Percentiles rank a stretch among this genome's conserved stretches.
Conservation (phyloP, 2,329 filamentous ascomycete genomes). For the Alternaria ventricosa region DNA sequence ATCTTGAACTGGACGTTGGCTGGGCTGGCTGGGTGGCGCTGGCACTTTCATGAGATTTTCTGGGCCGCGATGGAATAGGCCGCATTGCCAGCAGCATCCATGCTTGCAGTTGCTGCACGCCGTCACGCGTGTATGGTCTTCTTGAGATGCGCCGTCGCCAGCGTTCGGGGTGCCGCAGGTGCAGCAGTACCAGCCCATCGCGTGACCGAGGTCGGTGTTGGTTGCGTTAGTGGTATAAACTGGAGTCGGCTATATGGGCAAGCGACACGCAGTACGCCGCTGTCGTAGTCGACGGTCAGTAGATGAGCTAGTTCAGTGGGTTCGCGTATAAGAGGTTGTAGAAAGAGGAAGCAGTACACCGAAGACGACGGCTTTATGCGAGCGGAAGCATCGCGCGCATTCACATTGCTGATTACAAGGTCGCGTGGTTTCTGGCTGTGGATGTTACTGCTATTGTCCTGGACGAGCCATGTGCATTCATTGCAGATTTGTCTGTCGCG, state of each 20-base stretch:
- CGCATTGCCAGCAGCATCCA: not conserved
- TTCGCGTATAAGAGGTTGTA: not conserved
- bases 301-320: not conserved
- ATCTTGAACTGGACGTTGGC: not conserved
- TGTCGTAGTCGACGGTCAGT: not conserved
- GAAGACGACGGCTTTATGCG: not conserved
- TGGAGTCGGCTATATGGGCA: not conserved
- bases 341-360: not conserved
- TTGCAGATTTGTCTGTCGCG: too few relatives aligned
- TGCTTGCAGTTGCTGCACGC: not conserved
- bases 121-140: not conserved
- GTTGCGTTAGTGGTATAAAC: not conserved
- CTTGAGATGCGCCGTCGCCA: not conserved
- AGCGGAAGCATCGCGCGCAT: not conserved
- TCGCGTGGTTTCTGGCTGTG: not conserved
- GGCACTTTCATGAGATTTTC: not conserved
- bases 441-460: not conserved
- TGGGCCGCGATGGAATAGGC: rapidly evolving
- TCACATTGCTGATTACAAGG: not conserved
- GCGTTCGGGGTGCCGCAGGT: not conserved
- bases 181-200: not conserved
- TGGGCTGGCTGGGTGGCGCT: not conserved
- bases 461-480: not conserved
- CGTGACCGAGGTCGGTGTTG: not conserved
- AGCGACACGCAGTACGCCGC: not conserved